phyloP scores from a whole-genome alignment of 148 eudicot species.

The Hydrangea macrophylla region DNA sequence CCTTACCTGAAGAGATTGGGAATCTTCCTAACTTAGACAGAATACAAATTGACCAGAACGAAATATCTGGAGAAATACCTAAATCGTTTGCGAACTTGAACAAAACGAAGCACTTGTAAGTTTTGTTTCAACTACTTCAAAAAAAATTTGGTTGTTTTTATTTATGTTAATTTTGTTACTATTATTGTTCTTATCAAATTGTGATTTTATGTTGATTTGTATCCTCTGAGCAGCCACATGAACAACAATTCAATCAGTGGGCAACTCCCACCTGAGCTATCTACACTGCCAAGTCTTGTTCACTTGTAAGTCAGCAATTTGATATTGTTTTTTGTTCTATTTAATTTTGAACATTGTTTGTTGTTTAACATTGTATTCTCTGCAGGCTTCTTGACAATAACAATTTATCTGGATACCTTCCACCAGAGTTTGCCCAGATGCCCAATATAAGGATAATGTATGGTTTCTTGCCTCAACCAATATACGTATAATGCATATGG shows the following conservation, averaged over 20 bases:
- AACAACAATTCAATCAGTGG: slow-evolving; percentile 63
- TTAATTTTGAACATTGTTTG: slow-evolving; percentile 11
- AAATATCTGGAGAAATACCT: slow-evolving; percentile 77
- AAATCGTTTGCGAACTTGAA: slow-evolving; percentile 68
- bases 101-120: slow-evolving; percentile 77
- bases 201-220: too few species aligned
- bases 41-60: slow-evolving; percentile 70
- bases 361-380: slow-evolving; percentile 15
- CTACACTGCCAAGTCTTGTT: slow-evolving; percentile 44
- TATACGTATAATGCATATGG: neutral
- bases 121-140: slow-evolving; percentile 11
- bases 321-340: neutral
- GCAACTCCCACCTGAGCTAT: slow-evolving; percentile 48
- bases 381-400: slow-evolving; percentile 83
- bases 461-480: slow-evolving; percentile 20
- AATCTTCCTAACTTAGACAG: slow-evolving; percentile 56
- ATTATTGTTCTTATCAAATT: slow-evolving; percentile 1
- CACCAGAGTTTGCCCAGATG: slow-evolving; percentile 60
- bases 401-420: slow-evolving; percentile 76
- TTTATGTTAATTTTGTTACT: neutral
- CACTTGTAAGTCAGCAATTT: slow-evolving; percentile 50
- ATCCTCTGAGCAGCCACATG: slow-evolving; percentile 50
- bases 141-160: neutral
- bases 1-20: slow-evolving; percentile 78
- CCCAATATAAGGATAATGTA: slow-evolving; percentile 72